Conservation (phyloP, 371 early-diverging fungal genomes). For the Mortierella sp. region DNA sequence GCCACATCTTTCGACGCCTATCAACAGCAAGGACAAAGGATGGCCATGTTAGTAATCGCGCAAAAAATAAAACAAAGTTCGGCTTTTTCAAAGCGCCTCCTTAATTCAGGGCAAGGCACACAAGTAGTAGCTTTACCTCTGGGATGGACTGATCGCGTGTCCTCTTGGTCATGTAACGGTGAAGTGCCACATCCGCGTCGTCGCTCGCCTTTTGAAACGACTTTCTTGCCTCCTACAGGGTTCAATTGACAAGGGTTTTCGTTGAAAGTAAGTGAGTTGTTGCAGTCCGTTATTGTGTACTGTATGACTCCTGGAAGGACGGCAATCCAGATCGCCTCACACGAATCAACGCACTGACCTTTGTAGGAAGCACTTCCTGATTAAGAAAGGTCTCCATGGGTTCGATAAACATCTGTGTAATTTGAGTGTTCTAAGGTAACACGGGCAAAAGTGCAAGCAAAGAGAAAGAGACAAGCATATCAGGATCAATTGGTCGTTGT, state of each 20-base stretch:
- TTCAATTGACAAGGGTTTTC: background rate
- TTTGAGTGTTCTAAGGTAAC: conserved; percentile 68
- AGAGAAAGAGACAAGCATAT: background rate
- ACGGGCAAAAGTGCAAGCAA: conserved; percentile 11
- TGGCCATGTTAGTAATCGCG: background rate
- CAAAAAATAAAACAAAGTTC: background rate
- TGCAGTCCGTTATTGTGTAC: background rate
- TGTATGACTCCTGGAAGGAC: too few relatives aligned
- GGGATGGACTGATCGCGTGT: conserved; percentile 69
- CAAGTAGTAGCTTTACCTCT: conserved; percentile 59
- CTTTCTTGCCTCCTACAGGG: conserved; percentile 70
- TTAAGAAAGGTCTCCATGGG: conserved; percentile 74
- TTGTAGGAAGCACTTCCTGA: conserved; percentile 68
- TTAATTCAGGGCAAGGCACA: conserved; percentile 23
- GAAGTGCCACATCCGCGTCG: conserved; percentile 71
- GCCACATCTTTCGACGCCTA: conserved; percentile 73
- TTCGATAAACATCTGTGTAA: conserved; percentile 73
- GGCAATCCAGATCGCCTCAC: background rate
- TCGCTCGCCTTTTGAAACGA: conserved; percentile 76
- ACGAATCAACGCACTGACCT: conserved; percentile 58
- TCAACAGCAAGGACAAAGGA: background rate
- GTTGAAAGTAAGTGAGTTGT: background rate
- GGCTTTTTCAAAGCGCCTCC: background rate
- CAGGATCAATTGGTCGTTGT: background rate
- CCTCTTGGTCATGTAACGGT: conserved; percentile 73